phyloP scores from a whole-genome alignment of 495 filamentous ascomycete species.

The Xylaria flabelliformis region DNA sequence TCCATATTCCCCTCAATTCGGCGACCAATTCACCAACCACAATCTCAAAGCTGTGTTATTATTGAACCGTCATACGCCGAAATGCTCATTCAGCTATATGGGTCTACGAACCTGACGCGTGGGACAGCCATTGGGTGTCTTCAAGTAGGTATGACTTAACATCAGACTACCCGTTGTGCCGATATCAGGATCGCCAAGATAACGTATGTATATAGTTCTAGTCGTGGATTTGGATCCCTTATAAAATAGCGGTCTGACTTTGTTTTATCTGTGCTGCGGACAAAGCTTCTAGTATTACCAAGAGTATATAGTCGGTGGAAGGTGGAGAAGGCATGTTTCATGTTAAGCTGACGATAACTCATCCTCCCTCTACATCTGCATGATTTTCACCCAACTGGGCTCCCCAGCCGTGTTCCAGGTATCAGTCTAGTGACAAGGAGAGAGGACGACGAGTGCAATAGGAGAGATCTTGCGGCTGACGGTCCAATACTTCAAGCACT shows the following conservation, averaged over 20 bases:
- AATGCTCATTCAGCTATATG: neutral
- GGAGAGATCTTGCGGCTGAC: slow-evolving; percentile 16
- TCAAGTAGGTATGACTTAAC: neutral
- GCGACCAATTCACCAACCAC: neutral
- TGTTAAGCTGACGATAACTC: slow-evolving; percentile 23
- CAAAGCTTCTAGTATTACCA: neutral
- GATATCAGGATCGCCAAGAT: neutral
- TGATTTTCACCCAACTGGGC: slow-evolving; percentile 12
- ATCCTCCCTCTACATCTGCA: slow-evolving; percentile 14
- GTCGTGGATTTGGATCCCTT: neutral
- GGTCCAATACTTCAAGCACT: slow-evolving; percentile 13
- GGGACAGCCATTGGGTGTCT: neutral
- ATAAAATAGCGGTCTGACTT: slow-evolving; percentile 23
- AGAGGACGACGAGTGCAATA: neutral
- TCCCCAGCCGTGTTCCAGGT: neutral
- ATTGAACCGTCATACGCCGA: neutral
- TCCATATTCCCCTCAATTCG: neutral
- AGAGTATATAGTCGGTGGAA: slow-evolving; percentile 13
- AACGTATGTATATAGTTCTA: neutral
- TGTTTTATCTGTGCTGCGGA: neutral
- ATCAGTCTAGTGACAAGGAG: neutral
- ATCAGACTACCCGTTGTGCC: neutral
- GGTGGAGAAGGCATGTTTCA: slow-evolving; percentile 23
- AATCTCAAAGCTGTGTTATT: neutral
- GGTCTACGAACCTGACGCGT: neutral